Base-by-base conservation (phyloP, 495 filamentous ascomycete genomes). In the Aspergillus olivimuriae region DNA sequence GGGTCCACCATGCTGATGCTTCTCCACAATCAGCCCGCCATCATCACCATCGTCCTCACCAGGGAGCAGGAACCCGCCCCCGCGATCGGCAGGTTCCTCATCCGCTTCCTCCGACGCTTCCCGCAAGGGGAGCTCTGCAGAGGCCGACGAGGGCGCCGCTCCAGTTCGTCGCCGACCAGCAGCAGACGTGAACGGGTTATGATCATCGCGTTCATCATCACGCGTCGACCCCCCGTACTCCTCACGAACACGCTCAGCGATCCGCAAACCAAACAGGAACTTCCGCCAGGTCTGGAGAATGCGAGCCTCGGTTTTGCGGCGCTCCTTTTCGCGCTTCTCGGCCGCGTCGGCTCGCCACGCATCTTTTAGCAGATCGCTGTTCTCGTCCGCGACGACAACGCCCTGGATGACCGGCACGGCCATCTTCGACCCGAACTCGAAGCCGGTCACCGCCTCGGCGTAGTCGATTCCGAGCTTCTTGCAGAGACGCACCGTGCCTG, bases 381-480 rank as follows among this genome's bases (percentile, higher is more conserved):
- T 74, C 58, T 90, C 90, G 39, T 74, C 74, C 0, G 92, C 89
- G 2, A 95, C 72, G 0, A 99, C 88, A 0, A 97, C 88, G 0
- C 94, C 92, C 37, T 88, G 81, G 33, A 97, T 81, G 2, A 94
- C 81, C 8, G 92, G 92, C 14, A 96, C 86, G 7, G 92, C 94
- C 75, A 91, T 86, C 50, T 89, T 82, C 35, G 86, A 82, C 8
- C 87, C 86, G 64, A 99, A 99, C 60, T 99, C 92, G 64, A 99
- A 99, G 3, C 89, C 94, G 3, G 85, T 90, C 8, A 95, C 91
- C 15, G 94, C 92, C 56, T 99, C 92, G 1, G 94, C 94, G 59
- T 82, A 94, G 51, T 94, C 86, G 30, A 99, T 83, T 12, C 77
- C 81, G 2, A 99, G 73, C 43, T 83, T 80, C 53, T 86, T 90